Conservation (phyloP, 352 stramenopile species). For the Phytophthora ohioensis region DNA sequence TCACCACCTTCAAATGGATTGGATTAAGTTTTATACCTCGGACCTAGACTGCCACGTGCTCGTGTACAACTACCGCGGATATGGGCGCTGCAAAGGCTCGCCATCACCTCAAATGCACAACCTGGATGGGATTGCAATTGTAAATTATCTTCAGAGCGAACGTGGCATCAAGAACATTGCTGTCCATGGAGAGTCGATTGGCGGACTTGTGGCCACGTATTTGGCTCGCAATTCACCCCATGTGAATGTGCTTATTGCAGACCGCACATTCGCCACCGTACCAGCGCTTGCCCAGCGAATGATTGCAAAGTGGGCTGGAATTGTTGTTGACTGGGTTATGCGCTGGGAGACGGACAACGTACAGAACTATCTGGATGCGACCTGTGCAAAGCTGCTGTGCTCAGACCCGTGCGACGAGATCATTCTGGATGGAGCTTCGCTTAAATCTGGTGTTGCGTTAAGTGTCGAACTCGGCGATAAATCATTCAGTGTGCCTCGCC, state of each 20-base stretch:
- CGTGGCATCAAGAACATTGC: slow-evolving; percentile 66
- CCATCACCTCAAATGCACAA: slow-evolving; percentile 74
- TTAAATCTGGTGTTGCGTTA: slow-evolving; percentile 84
- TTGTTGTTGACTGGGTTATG: slow-evolving; percentile 68
- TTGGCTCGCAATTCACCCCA: slow-evolving; percentile 65
- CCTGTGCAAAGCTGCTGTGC: slow-evolving; percentile 83
- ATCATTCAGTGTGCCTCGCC: slow-evolving; percentile 43
- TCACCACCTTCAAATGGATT: slow-evolving; percentile 91
- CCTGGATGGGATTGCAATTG: slow-evolving; percentile 74
- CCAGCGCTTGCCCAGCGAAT: slow-evolving; percentile 83
- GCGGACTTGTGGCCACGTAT: slow-evolving; percentile 79
- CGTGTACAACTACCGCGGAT: slow-evolving; percentile 90
- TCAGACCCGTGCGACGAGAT: slow-evolving; percentile 88
- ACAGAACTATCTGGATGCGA: slow-evolving; percentile 75
- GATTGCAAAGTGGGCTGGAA: slow-evolving; percentile 77
- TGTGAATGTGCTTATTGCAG: slow-evolving; percentile 75
- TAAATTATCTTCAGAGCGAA: slow-evolving; percentile 70
- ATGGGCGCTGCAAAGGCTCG: slow-evolving; percentile 73
- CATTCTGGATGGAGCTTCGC: slow-evolving; percentile 80
- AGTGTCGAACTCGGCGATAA: slow-evolving; percentile 68
- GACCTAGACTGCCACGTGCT: slow-evolving; percentile 81
- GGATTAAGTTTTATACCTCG: slow-evolving; percentile 87
- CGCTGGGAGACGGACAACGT: slow-evolving; percentile 87
- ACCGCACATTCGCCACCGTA: slow-evolving; percentile 84
- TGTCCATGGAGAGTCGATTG: slow-evolving; percentile 88